Evolutionary conservation across 257 asterid genomes (phyloP), one percentile per base, ranked within the genome.

Genomic region (Solanum ossicruentum): DNA sequence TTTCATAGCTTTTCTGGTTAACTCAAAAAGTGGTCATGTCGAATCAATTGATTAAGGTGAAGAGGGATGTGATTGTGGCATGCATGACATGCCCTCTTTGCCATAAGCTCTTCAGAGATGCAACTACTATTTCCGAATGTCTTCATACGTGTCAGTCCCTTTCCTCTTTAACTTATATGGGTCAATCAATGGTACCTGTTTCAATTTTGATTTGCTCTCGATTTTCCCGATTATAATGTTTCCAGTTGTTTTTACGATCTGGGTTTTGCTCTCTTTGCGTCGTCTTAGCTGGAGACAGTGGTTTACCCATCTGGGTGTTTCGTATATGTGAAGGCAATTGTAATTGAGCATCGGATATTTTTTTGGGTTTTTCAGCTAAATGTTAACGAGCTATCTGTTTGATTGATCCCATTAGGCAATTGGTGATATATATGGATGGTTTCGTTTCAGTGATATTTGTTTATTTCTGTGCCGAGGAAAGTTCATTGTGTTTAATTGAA

Each of bases 51-150:
- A 95, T 91, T 92, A 90, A 85, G 82, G 97, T 93, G 91, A 91
- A 83, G 88, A 93, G 96, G 86, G 97, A 91, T 80, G 87, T 87
- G 87, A 89, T 96, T 88, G 92, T 85, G 89, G 94, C 99, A 96
- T 95, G 98, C 99, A 95, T 96, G 97, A 96, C 98, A 87, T 96
- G 99, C 89, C 98, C 97, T 72, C 92, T 96, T 86, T 96, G 99
- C 86, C 88, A 90, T 88, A 93, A 91, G 88, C 97, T 96, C 84
- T 88, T 95, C 88, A 93, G 96, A 81, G 97, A 93, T 85, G 99
- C 99, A 77, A 96, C 99, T 49, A 96, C 98, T 45, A 94, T 96
- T 83, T 93, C 95, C 61, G 99, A 96, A 86, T 96, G 99, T 87
- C 98, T 96, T 66, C 99, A 96, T 89, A 96, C 99, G 81, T 96